Evolutionary conservation across 495 filamentous ascomycete species (phyloP).

Genomic region (Peziza echinospora): DNA sequence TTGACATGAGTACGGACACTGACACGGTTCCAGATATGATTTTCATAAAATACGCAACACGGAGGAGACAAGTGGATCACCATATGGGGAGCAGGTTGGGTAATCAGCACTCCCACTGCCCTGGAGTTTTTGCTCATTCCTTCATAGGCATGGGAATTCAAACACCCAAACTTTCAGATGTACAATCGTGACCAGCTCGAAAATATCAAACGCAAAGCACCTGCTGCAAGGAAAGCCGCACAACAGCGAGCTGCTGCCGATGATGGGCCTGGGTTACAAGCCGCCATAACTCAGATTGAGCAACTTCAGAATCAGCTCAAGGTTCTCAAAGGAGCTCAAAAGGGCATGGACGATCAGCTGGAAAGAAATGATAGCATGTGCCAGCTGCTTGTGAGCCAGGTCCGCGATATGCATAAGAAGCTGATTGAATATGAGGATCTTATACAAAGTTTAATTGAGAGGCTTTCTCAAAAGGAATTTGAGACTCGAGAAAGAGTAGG

Average conservation of each 20-base stretch:
- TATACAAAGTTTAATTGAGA: conserved; percentile 28
- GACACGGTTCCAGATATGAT: conserved; percentile 28
- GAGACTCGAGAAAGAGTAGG: conserved; percentile 9
- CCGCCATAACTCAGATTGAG: conserved; percentile 72
- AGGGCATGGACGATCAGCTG: conserved; percentile 64
- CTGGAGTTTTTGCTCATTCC: not conserved
- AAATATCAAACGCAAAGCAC: conserved; percentile 90
- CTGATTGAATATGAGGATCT: conserved; percentile 58
- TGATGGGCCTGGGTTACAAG: conserved; percentile 17
- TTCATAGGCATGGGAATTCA: conserved; percentile 68
- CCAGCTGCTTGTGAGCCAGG: conserved; percentile 66
- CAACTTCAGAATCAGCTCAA: conserved; percentile 68
- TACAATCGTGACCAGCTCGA: conserved; percentile 94
- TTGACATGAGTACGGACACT: not conserved
- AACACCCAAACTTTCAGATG: conserved; percentile 86
- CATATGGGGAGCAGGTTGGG: conserved; percentile 75
- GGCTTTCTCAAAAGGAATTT: conserved; percentile 9
- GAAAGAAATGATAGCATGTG: conserved; percentile 69
- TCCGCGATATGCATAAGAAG: conserved; percentile 71
- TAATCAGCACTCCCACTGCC: not conserved
- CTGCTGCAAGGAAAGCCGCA: conserved; percentile 62
- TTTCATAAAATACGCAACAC: conserved; percentile 98
- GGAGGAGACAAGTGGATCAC: conserved; percentile 77
- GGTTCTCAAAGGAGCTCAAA: conserved; percentile 79
- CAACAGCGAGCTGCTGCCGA: conserved; percentile 36